phyloP scores from a whole-genome alignment of 2,329 filamentous ascomycete genomes.

The Pyricularia sp. region DNA sequence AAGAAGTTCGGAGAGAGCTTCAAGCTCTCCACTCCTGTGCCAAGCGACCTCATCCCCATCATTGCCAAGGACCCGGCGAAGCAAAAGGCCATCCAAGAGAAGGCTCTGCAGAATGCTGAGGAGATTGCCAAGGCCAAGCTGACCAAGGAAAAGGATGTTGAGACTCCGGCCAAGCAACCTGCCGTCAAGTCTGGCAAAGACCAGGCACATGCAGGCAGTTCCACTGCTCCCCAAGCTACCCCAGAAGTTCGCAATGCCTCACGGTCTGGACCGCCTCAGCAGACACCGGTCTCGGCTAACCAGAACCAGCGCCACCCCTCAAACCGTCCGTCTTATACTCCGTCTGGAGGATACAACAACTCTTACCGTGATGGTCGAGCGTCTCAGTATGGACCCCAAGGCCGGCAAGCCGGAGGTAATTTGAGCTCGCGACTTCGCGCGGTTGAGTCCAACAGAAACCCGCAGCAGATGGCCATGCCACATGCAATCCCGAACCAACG shows the following conservation, averaged over 20 bases:
- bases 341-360: constrained; percentile 1
- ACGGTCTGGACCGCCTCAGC: constrained; percentile 22
- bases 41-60: constrained; percentile 81
- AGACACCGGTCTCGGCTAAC: constrained; percentile 19
- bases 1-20: constrained; percentile 92
- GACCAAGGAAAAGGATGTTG: constrained; percentile 37
- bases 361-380: constrained; percentile 32
- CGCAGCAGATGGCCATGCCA: constrained; percentile 18
- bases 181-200: constrained; percentile 11
- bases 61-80: constrained; percentile 94
- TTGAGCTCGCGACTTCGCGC: constrained; percentile 38
- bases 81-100: constrained; percentile 84
- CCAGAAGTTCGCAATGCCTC: neutral
- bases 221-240: constrained; percentile 10
- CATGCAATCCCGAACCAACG: constrained; percentile 53
- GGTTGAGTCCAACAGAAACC: constrained; percentile 27
- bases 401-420: constrained; percentile 26
- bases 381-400: constrained; percentile 25
- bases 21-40: constrained; percentile 87
- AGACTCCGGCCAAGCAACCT: constrained; percentile 9
- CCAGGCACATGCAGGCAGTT: constrained; percentile 5
- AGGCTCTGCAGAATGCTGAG: constrained; percentile 65
- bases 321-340: constrained; percentile 25
- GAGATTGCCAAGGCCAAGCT: constrained; percentile 38
- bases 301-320: constrained; percentile 39